These are phyloP conservation scores for Metschnikowia hibisci DNA, from an alignment of 805 yeast genomes.

Conservation along the genomic window DNA sequence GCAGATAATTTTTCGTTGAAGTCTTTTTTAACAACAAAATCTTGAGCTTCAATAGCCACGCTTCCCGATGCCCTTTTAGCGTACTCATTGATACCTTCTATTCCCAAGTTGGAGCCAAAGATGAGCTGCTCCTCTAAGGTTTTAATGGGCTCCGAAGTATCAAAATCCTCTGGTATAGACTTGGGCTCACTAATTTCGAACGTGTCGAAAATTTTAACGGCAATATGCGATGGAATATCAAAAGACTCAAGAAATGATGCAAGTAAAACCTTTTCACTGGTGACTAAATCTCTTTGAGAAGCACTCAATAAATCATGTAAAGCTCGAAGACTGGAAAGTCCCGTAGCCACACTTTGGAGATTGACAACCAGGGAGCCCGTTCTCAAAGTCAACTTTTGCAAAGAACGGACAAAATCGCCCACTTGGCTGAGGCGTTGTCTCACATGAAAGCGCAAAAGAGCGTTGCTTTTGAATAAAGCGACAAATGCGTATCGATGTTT, in stretches of 20 bases:
- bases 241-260: constrained; percentile 24
- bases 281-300: constrained; percentile 21
- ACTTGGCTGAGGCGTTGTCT: constrained; percentile 39
- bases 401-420: constrained; percentile 55
- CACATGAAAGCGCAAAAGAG: constrained; percentile 21
- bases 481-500: constrained; percentile 44
- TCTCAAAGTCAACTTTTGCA: constrained; percentile 47
- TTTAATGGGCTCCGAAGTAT: not conserved
- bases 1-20: constrained; percentile 25
- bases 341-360: constrained; percentile 30
- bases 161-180: not conserved
- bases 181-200: constrained; percentile 5
- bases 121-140: constrained; percentile 4
- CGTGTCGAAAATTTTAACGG: constrained; percentile 36
- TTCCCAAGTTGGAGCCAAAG: not conserved
- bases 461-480: constrained; percentile 24
- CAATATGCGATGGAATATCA: constrained; percentile 37
- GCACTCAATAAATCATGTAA: constrained; percentile 14
- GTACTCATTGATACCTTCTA: not conserved
- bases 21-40: constrained; percentile 34
- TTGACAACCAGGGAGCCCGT: constrained; percentile 33
- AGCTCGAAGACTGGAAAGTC: constrained; percentile 22
- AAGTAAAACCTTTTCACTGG: constrained; percentile 17
- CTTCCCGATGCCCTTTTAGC: not conserved
- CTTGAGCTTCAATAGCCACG: not conserved